Conservation (phyloP, 352 stramenopile species). For the Globisporangium nunn region DNA sequence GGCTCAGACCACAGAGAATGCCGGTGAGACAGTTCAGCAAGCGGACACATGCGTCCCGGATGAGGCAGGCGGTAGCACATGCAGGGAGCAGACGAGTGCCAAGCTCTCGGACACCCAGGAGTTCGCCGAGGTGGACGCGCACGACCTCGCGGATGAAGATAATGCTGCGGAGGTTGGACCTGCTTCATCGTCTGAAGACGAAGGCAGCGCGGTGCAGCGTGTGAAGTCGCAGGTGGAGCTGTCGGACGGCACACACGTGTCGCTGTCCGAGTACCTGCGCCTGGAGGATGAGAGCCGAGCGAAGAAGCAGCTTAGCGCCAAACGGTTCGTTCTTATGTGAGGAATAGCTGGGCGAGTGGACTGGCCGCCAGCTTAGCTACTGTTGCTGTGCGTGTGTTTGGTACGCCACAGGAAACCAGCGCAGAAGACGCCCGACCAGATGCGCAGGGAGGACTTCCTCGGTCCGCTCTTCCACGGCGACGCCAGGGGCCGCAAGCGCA, state of each 20-base stretch:
- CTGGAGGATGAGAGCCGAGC: conserved; percentile 20
- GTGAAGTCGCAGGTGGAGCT: conserved; percentile 54
- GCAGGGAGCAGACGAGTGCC: conserved; percentile 1
- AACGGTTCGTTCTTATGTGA: not conserved
- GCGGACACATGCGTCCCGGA: conserved; percentile 3
- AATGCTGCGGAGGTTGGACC: not conserved
- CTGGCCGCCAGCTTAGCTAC: not conserved
- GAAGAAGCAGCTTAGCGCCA: not conserved
- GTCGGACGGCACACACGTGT: conserved; percentile 45
- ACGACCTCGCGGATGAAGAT: conserved; percentile 12
- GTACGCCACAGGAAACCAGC: conserved; percentile 20
- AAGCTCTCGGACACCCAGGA: not conserved
- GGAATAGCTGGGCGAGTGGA: not conserved
- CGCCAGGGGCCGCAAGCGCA: conserved; percentile 39
- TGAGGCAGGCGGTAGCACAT: conserved; percentile 9
- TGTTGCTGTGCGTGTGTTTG: not conserved
- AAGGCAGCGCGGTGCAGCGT: conserved; percentile 4
- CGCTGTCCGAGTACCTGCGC: conserved; percentile 56
- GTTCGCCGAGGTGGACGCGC: conserved; percentile 28
- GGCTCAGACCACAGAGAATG: not conserved
- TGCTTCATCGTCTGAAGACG: not conserved
- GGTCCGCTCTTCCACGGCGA: conserved; percentile 59
- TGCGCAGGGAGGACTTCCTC: conserved; percentile 51
- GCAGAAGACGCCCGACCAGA: conserved; percentile 37
- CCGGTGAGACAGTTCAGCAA: not conserved